Base-by-base conservation (phyloP, 2,329 filamentous ascomycete species). In the Sporothrix pallida region DNA sequence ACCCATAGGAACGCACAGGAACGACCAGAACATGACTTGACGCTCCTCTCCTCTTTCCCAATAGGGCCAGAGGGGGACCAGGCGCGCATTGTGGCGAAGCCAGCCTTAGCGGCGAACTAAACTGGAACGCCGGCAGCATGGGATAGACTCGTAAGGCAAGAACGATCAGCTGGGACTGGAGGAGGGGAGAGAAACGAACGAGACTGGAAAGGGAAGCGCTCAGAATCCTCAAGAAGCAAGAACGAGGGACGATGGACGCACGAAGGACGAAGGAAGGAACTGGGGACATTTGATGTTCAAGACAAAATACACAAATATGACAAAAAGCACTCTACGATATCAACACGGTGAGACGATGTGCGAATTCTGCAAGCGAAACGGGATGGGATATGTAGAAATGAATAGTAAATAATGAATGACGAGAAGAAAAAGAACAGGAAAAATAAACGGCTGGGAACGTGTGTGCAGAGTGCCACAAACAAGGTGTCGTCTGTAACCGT, bases 21-120 rank as follows among this genome's bases (percentile, higher is more conserved):
- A 37, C 31, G 4, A 37, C 31, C 31, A 37, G 7, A 37, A 56
- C 52, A 54, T 9, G 52, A 7, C 46, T 20, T 44, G 2, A 62
- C 56, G 9, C 37, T 65, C 23, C 10, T 31, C 37, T 12, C 26
- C 56, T 13, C 31, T 37, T 37, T 37, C 56, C 56, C 26, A 60
- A 60, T 26, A 60, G 15, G 56, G 56, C 56, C n/a, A 65, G 60
- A 37, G 7, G 31, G 31, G 31, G 31, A 17, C 42, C 62, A 67
- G 62, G 62, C 10, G 13, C 42, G 37, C 54, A 48, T 63, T 72
- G 70, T 72, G 56, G 58, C 70, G 56, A 52, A 63, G 70, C 58
- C 70, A 60, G 42, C 37, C 54, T 67, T 71, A 71, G 69, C 69
- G 17, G 54, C 68, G 54, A 71, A 54, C 50, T 54, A 69, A 37